Conservation (phyloP, 768 basidiomycete genomes). For the Cystoderma amianthinum region DNA sequence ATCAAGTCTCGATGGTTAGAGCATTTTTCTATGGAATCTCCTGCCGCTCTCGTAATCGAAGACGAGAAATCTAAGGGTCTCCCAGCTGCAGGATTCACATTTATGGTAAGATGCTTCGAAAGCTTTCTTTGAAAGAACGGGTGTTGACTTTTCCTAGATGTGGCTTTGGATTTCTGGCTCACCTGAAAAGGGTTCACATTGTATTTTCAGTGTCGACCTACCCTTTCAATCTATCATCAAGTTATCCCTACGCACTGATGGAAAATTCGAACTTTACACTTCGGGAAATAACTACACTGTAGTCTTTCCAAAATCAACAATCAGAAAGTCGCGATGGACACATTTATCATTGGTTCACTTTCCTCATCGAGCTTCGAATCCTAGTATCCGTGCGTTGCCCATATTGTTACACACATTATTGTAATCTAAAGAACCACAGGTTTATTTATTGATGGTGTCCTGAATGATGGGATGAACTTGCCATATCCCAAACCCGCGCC, state of each 20-base stretch:
- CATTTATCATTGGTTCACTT: slow-evolving; percentile 66
- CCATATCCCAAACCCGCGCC: slow-evolving; percentile 51
- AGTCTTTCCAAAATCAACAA: slow-evolving; percentile 35
- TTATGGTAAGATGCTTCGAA: slow-evolving; percentile 57
- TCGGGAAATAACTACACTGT: slow-evolving; percentile 28
- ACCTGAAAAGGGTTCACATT: slow-evolving; percentile 22
- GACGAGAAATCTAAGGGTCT: slow-evolving; percentile 46
- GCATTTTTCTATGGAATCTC: slow-evolving; percentile 64
- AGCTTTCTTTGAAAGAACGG: background rate
- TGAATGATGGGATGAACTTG: slow-evolving; percentile 58
- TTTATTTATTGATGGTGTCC: slow-evolving; percentile 67
- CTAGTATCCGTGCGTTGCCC: slow-evolving; percentile 49
- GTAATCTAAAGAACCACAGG: slow-evolving; percentile 30
- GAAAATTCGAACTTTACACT: slow-evolving; percentile 44
- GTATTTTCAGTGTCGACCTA: slow-evolving; percentile 29
- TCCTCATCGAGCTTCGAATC: slow-evolving; percentile 44
- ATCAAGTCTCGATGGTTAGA: slow-evolving; percentile 76
- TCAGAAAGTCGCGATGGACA: slow-evolving; percentile 61
- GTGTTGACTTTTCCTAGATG: slow-evolving; percentile 21
- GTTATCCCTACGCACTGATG: slow-evolving; percentile 46
- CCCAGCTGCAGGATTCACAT: slow-evolving; percentile 60
- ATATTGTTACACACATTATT: background rate
- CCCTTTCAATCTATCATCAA: slow-evolving; percentile 26
- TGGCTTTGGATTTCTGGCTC: slow-evolving; percentile 43
- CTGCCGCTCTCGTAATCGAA: slow-evolving; percentile 41